A percentile compares a stretch with the other conserved stretches of the same genome.
These are phyloP conservation scores for Pythium periplocum DNA, from an alignment of 352 stramenopile species.

Conservation along the genomic window DNA sequence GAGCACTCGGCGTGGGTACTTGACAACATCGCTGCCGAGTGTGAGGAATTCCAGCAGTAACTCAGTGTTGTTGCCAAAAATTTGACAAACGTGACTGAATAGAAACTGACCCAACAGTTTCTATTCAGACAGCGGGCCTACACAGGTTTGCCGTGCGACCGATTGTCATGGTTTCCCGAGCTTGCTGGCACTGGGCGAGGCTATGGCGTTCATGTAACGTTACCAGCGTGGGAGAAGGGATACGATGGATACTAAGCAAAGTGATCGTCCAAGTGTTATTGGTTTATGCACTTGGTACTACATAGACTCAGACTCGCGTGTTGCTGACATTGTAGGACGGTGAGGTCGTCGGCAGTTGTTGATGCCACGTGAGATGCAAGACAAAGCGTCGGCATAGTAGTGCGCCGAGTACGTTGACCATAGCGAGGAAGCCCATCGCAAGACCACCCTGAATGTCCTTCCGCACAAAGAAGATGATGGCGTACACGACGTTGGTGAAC, in stretches of 20 bases:
- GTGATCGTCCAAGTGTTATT: not conserved
- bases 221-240: no score
- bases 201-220: no score
- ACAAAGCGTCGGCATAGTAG: conserved; percentile 23
- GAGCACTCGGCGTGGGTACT: conserved; percentile 79
- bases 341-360: conserved; percentile 24
- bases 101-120: conserved; percentile 26
- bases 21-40: conserved; percentile 85
- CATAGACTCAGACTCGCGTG: conserved; percentile 12
- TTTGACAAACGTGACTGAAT: conserved; percentile 23
- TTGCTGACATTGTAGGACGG: conserved; percentile 17
- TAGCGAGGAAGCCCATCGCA: conserved; percentile 10
- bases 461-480: conserved; percentile 13
- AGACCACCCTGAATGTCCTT: conserved; percentile 10
- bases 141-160: no score
- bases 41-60: conserved; percentile 74
- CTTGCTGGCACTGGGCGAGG: no score
- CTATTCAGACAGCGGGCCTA: no score
- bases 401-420: conserved; percentile 17
- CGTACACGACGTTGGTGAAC: conserved; percentile 25
- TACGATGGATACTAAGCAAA: no score
- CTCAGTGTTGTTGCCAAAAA: conserved; percentile 61
- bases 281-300: not conserved
- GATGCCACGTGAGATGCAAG: conserved; percentile 12
- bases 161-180: no score